These are phyloP conservation scores for Cutaneotrichosporon sp. DNA, from an alignment of 1,284 basidiomycete species.

Conservation along the genomic window DNA sequence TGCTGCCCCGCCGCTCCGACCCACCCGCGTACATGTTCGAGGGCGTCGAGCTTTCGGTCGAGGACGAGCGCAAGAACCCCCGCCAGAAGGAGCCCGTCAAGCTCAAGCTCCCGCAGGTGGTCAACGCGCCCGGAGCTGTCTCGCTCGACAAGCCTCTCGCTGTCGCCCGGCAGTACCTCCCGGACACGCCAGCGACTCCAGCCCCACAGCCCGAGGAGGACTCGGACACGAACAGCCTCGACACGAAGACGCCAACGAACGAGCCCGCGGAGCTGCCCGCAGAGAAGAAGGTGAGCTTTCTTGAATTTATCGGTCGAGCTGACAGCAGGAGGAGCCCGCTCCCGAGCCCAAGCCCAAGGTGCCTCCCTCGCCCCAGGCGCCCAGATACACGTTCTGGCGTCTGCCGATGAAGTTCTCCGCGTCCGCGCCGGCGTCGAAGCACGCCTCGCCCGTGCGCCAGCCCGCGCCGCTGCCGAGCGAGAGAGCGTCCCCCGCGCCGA, in stretches of 20 bases:
- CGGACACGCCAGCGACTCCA: constrained; percentile 7
- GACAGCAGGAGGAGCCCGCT: not conserved
- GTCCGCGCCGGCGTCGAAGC: constrained; percentile 18
- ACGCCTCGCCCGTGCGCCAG: constrained; percentile 18
- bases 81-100: constrained; percentile 44
- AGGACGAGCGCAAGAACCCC: constrained; percentile 67
- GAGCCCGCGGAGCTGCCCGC: constrained; percentile 19
- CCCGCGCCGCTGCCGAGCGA: constrained; percentile 8
- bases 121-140: constrained; percentile 24
- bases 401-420: constrained; percentile 21
- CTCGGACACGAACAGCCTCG: constrained; percentile 19
- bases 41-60: constrained; percentile 60
- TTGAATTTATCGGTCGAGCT: not conserved
- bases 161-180: constrained; percentile 35
- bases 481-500: constrained; percentile 27
- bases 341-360: constrained; percentile 4
- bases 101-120: constrained; percentile 38
- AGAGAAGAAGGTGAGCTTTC: constrained; percentile 9
- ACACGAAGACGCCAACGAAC: constrained; percentile 24
- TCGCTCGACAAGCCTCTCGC: constrained; percentile 40
- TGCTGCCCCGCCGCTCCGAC: constrained; percentile 54
- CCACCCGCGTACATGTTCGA: constrained; percentile 59
- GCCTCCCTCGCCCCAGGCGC: constrained; percentile 4
- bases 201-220: constrained; percentile 8
- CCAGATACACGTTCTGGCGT: constrained; percentile 25